Conservation (phyloP, 495 filamentous ascomycete species). For the Aspergillus haitiensis region DNA sequence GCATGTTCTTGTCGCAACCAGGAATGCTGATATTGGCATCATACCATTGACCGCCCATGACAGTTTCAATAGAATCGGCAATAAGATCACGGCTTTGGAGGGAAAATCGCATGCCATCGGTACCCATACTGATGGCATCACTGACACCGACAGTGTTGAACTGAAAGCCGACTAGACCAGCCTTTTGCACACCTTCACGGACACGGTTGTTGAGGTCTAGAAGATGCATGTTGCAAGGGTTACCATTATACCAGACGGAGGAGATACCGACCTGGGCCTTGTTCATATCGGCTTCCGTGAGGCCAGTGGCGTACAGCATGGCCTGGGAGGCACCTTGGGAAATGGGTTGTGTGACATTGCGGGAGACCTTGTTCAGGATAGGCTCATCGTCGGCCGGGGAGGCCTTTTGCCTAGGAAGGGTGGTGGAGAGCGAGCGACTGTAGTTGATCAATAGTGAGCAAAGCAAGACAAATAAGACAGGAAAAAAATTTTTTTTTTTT, state of each 20-base stretch:
- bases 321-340: slow-evolving; percentile 97
- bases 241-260: slow-evolving; percentile 84
- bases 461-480: slow-evolving; percentile 16
- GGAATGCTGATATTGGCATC: slow-evolving; percentile 97
- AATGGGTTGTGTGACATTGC: slow-evolving; percentile 87
- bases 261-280: slow-evolving; percentile 97
- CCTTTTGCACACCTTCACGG: slow-evolving; percentile 77
- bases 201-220: slow-evolving; percentile 82
- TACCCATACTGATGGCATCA: slow-evolving; percentile 59
- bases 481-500: not conserved
- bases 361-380: slow-evolving; percentile 77
- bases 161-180: slow-evolving; percentile 79
- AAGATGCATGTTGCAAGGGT: slow-evolving; percentile 99
- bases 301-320: slow-evolving; percentile 94
- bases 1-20: slow-evolving; percentile 99
- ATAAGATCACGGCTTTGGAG: slow-evolving; percentile 94
- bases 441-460: slow-evolving; percentile 5
- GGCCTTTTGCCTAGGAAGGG: slow-evolving; percentile 45
- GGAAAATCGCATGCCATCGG: slow-evolving; percentile 84
- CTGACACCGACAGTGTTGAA: slow-evolving; percentile 99
- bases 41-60: slow-evolving; percentile 99
- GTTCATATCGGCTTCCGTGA: slow-evolving; percentile 79
- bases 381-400: slow-evolving; percentile 32
- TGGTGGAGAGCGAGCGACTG: slow-evolving; percentile 52
- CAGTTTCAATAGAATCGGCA: slow-evolving; percentile 96